phyloP scores from a whole-genome alignment of 768 basidiomycete species.

The Podaxis pistillaris region DNA sequence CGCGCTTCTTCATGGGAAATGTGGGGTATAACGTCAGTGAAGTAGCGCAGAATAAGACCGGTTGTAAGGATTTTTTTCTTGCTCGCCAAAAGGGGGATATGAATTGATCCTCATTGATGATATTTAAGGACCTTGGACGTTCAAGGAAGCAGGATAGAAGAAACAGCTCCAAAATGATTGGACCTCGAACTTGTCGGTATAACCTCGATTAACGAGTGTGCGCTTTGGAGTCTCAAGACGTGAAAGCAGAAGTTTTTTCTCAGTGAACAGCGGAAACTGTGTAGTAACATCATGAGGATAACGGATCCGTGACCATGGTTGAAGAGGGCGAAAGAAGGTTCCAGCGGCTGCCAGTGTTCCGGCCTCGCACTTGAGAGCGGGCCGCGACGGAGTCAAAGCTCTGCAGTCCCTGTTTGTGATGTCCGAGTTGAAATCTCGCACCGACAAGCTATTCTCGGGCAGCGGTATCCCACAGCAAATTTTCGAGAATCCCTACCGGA shows the following conservation, averaged over 20 bases:
- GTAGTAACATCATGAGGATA: background rate
- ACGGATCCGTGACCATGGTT: background rate
- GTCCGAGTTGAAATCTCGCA: constrained; percentile 1
- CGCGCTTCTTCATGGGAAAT: too few species aligned
- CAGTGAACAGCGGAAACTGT: background rate
- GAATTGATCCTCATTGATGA: background rate
- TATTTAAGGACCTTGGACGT: background rate
- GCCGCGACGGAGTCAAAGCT: background rate
- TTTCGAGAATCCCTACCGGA: background rate
- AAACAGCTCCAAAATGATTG: background rate
- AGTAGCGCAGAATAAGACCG: background rate
- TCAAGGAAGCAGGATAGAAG: background rate
- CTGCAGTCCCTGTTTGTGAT: background rate
- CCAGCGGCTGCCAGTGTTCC: background rate
- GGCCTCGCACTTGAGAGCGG: background rate
- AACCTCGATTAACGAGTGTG: background rate
- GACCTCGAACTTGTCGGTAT: background rate
- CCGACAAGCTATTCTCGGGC: background rate
- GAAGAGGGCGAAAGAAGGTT: background rate
- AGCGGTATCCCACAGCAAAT: background rate
- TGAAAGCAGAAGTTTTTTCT: background rate
- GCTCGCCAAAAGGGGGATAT: background rate
- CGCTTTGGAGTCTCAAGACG: background rate
- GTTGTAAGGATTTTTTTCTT: background rate
- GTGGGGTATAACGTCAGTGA: background rate